A percentile compares a stretch with the other conserved stretches of the same genome.
phyloP scores from a whole-genome alignment of 176 grass and related monocot genomes.

The Pontederia crassipes region DNA sequence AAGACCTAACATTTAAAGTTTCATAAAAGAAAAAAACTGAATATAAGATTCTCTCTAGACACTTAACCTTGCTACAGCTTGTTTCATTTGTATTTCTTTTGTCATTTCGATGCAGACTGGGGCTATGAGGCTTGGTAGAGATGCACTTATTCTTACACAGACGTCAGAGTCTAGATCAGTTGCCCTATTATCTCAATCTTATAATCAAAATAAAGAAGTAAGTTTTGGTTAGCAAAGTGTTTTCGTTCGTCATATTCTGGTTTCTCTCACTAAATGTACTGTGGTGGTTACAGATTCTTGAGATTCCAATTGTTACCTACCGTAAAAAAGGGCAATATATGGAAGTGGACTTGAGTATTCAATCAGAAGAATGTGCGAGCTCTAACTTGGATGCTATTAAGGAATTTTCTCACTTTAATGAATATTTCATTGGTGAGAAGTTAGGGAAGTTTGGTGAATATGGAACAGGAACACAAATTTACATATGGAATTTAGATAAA shows the following conservation, averaged over 20 bases:
- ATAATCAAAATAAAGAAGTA: slow-evolving; percentile 70
- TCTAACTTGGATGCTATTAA: slow-evolving; percentile 64
- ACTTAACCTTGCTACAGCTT: not conserved
- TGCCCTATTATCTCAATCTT: slow-evolving; percentile 74
- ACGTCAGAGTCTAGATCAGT: slow-evolving; percentile 62
- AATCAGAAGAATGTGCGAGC: slow-evolving; percentile 50
- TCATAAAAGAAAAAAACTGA: too few species aligned
- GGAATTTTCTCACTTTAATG: slow-evolving; percentile 75
- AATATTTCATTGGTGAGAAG: slow-evolving; percentile 84
- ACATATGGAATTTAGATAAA: slow-evolving; percentile 88
- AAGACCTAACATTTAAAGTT: too few species aligned
- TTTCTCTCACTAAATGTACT: slow-evolving; percentile 12
- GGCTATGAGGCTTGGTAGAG: slow-evolving; percentile 89
- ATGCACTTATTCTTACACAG: slow-evolving; percentile 82
- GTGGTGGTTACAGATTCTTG: slow-evolving; percentile 53
- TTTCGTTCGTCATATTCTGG: not conserved
- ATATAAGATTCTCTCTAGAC: too few species aligned
- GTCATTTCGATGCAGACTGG: slow-evolving; percentile 49
- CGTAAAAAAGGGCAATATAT: slow-evolving; percentile 60
- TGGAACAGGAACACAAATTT: slow-evolving; percentile 67
- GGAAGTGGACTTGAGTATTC: slow-evolving; percentile 70
- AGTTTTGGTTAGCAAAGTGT: slow-evolving; percentile 1
- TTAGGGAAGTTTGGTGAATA: slow-evolving; percentile 56
- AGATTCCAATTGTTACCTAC: slow-evolving; percentile 78
- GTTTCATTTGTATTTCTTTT: slow-evolving; percentile 9